Evolutionary conservation across 208 protist species (phyloP).

Genomic region (Leishmania braziliensis): DNA sequence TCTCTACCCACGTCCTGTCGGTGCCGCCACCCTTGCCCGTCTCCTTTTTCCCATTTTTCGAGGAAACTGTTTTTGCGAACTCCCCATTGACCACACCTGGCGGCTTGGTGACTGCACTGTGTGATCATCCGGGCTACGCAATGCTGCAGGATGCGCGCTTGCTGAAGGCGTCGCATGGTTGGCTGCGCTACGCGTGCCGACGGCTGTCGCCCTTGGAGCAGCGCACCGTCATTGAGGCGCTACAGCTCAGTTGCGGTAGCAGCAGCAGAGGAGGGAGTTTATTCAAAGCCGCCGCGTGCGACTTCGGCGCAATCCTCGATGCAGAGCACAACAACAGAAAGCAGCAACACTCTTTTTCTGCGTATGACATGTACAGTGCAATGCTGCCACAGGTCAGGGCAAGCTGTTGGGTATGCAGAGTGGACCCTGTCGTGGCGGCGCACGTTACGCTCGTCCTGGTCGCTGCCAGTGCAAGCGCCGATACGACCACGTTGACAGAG

Average conservation of each 20-base stretch:
- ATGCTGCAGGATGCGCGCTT: constrained; percentile 9
- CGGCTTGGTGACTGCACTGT: neutral
- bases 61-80: neutral
- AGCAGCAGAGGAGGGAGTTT: neutral
- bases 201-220: constrained; percentile 16
- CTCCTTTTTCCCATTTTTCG: neutral
- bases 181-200: constrained; percentile 34
- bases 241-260: neutral
- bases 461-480: neutral
- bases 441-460: constrained; percentile 27
- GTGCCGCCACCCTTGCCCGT: constrained; percentile 20
- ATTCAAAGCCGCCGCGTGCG: neutral
- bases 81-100: neutral
- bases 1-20: constrained; percentile 17
- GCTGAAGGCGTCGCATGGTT: constrained; percentile 24
- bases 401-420: constrained; percentile 20
- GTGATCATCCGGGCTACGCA: constrained; percentile 1
- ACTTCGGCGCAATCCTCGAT: neutral
- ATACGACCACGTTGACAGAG: neutral
- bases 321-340: neutral
- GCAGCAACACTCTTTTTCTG: neutral
- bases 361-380: constrained; percentile 9
- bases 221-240: constrained; percentile 8
- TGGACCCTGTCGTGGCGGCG: constrained; percentile 24
- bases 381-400: constrained; percentile 11